A percentile compares a stretch with the other conserved stretches of the same genome.
phyloP scores from a whole-genome alignment of 2,329 filamentous ascomycete genomes.

The Nemania sp. region DNA sequence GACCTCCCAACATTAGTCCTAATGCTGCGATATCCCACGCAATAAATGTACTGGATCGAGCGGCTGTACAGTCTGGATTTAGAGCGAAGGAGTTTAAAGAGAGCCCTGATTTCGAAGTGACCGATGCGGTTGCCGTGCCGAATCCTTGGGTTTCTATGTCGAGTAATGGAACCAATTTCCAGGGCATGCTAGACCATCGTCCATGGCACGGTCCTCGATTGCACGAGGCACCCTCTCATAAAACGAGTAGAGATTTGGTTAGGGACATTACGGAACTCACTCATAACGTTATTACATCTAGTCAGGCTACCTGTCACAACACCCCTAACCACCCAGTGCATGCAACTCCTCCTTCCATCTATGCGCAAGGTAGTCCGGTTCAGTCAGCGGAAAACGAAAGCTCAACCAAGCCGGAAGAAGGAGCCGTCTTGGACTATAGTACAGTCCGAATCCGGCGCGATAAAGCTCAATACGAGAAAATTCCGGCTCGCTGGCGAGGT shows the following conservation, averaged over 20 bases:
- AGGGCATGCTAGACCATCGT: neutral
- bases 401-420: neutral
- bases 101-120: neutral
- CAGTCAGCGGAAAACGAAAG: neutral
- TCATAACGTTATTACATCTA: neutral
- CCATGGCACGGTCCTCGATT: neutral
- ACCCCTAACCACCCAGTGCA: neutral
- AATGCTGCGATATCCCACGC: neutral
- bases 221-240: neutral
- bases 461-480: conserved; percentile 29
- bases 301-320: neutral
- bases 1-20: neutral
- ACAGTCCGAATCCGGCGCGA: conserved; percentile 38
- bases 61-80: conserved; percentile 5
- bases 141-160: neutral
- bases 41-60: neutral
- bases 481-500: conserved; percentile 33
- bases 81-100: neutral
- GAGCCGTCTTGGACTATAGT: conserved; percentile 30
- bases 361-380: neutral
- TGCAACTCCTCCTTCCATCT: neutral
- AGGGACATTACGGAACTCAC: neutral
- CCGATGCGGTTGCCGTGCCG: neutral
- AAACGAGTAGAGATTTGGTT: neutral
- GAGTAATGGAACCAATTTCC: neutral